Conservation (phyloP, 257 asterid genomes). For the Solanum commersonii region DNA sequence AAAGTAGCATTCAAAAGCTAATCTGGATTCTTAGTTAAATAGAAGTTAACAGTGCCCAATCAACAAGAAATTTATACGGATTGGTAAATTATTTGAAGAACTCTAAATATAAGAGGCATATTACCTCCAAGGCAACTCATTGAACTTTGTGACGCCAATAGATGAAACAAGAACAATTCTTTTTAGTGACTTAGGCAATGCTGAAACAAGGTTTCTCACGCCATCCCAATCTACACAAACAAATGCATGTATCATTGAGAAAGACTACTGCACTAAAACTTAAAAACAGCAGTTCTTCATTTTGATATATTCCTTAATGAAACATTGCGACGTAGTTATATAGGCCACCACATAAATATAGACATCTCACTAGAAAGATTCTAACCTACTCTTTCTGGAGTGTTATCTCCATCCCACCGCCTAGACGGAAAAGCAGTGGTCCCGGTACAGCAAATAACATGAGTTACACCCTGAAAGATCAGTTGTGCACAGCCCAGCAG, state of each 20-base stretch:
- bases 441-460: slow-evolving; percentile 92
- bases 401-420: slow-evolving; percentile 97
- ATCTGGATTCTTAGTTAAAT: neutral
- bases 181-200: slow-evolving; percentile 61
- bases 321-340: neutral
- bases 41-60: neutral
- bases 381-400: slow-evolving; percentile 97
- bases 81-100: neutral
- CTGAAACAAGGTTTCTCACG: slow-evolving; percentile 71
- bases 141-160: slow-evolving; percentile 80
- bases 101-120: neutral
- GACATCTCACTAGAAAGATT: neutral
- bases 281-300: neutral
- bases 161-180: slow-evolving; percentile 87
- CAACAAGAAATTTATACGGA: neutral
- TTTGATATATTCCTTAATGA: neutral
- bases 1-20: neutral
- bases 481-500: neutral
- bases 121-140: slow-evolving; percentile 95
- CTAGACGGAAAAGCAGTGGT: slow-evolving; percentile 94
- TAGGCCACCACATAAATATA: neutral
- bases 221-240: slow-evolving; percentile 86
- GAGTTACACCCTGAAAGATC: slow-evolving; percentile 63
- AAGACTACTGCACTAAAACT: neutral
- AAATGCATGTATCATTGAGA: neutral